Conservation (phyloP, 306 rosid genomes). For the Glycine latifolia region DNA sequence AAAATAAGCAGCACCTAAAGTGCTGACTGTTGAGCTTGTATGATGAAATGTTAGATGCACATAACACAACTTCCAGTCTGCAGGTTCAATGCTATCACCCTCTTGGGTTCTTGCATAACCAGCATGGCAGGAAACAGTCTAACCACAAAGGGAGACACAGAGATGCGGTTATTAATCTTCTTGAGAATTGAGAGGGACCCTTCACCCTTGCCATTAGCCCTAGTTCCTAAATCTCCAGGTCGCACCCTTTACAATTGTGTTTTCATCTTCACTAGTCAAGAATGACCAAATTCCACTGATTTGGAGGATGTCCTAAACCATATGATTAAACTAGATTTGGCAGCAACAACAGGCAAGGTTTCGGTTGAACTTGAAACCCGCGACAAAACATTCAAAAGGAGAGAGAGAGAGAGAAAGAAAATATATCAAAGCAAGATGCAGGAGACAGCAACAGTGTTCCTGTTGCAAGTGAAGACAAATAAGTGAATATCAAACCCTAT, state of each 20-base stretch:
- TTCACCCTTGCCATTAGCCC: no score
- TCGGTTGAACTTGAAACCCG: constrained; percentile 48
- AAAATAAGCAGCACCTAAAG: constrained; percentile 19
- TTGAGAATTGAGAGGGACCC: constrained; percentile 58
- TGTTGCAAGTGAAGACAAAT: constrained; percentile 42
- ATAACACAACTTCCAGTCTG: background rate
- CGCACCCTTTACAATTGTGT: constrained; percentile 40
- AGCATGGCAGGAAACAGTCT: background rate
- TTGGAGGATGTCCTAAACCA: constrained; percentile 45
- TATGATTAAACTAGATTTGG: constrained; percentile 43
- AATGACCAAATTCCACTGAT: constrained; percentile 60
- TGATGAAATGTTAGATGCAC: background rate
- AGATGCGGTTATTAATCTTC: constrained; percentile 68
- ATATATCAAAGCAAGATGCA: constrained; percentile 4
- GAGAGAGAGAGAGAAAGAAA: background rate
- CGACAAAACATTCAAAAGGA: constrained; percentile 26
- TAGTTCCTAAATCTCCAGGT: no score
- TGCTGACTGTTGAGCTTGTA: constrained; percentile 20
- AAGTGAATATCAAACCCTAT: constrained; percentile 47
- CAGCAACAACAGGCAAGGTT: constrained; percentile 33
- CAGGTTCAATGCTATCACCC: constrained; percentile 1
- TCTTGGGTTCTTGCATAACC: background rate
- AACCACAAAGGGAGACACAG: constrained; percentile 38
- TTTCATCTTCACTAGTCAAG: no score
- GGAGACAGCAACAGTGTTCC: constrained; percentile 39